Conservation (phyloP, 768 basidiomycete species). For the Boletus sp. region DNA sequence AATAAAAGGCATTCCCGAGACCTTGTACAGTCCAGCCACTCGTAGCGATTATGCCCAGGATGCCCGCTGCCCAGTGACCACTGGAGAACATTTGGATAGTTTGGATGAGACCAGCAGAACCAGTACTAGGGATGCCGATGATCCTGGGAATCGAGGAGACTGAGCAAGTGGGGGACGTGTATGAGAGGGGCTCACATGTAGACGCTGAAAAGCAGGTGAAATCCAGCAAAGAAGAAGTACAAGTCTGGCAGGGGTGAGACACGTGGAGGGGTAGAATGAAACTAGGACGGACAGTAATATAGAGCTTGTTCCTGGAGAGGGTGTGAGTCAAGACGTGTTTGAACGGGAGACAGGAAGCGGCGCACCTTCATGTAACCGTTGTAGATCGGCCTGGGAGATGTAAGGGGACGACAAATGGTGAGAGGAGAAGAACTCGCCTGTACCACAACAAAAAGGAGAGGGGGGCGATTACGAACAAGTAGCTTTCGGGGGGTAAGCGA, state of each 20-base stretch:
- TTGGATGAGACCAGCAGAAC: conserved; percentile 92
- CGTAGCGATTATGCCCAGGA: conserved; percentile 78
- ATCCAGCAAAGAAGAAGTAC: conserved; percentile 96
- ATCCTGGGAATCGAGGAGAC: conserved; percentile 53
- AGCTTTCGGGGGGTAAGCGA: conserved; percentile 42
- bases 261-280: conserved; percentile 5
- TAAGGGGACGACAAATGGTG: conserved; percentile 9
- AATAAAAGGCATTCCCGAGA: conserved; percentile 75
- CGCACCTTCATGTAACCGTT: conserved; percentile 95
- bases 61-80: conserved; percentile 72
- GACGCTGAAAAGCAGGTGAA: conserved; percentile 87
- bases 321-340: conserved; percentile 16
- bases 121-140: conserved; percentile 93
- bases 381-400: conserved; percentile 74
- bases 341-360: conserved; percentile 20
- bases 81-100: conserved; percentile 77
- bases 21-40: conserved; percentile 88
- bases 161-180: conserved; percentile 13
- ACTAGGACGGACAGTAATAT: conserved; percentile 75
- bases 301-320: conserved; percentile 76
- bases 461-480: conserved; percentile 71
- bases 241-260: conserved; percentile 54
- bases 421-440: conserved; percentile 49
- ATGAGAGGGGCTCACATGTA: conserved; percentile 66
- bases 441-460: conserved; percentile 95